phyloP scores from a whole-genome alignment of 1,284 basidiomycete species.

The Rhodotorula sp. region DNA sequence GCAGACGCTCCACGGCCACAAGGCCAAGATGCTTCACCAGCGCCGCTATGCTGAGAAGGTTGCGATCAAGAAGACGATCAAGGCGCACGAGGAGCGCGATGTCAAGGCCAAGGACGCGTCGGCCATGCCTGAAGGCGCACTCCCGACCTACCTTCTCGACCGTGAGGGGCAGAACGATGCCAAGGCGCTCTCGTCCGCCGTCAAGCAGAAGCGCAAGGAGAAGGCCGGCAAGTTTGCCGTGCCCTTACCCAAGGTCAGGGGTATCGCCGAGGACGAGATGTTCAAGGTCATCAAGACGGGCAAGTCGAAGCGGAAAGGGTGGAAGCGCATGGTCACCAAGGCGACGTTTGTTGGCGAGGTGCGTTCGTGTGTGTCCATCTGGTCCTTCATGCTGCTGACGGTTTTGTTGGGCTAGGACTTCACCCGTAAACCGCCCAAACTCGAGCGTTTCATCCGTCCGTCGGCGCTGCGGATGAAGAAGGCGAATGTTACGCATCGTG shows the following conservation, averaged over 20 bases:
- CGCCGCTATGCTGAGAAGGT: constrained; percentile 97
- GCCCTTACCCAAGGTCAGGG: constrained; percentile 92
- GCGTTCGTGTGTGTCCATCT: not conserved
- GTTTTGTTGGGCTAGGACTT: constrained; percentile 63
- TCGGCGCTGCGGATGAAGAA: constrained; percentile 98
- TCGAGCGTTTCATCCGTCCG: constrained; percentile 96
- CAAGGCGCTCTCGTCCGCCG: constrained; percentile 92
- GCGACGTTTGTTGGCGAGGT: constrained; percentile 86
- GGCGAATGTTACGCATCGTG: constrained; percentile 98
- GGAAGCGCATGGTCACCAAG: constrained; percentile 99
- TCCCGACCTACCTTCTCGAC: constrained; percentile 93
- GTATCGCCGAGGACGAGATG: constrained; percentile 99
- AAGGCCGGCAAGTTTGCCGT: constrained; percentile 98
- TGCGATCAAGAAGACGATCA: constrained; percentile 98
- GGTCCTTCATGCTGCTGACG: not conserved
- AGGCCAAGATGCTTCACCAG: constrained; percentile 95
- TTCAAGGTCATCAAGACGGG: constrained; percentile 99
- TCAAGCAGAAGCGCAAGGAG: constrained; percentile 99
- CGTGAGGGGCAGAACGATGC: constrained; percentile 96
- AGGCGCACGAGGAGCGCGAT: constrained; percentile 97
- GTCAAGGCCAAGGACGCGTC: constrained; percentile 88
- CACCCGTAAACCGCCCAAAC: constrained; percentile 97
- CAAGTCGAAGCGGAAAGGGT: constrained; percentile 92
- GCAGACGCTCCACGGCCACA: constrained; percentile 93
- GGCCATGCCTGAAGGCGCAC: constrained; percentile 77